Evolutionary conservation across 2,329 filamentous ascomycete genomes (phyloP).

Genomic region (Fusarium setosum): DNA sequence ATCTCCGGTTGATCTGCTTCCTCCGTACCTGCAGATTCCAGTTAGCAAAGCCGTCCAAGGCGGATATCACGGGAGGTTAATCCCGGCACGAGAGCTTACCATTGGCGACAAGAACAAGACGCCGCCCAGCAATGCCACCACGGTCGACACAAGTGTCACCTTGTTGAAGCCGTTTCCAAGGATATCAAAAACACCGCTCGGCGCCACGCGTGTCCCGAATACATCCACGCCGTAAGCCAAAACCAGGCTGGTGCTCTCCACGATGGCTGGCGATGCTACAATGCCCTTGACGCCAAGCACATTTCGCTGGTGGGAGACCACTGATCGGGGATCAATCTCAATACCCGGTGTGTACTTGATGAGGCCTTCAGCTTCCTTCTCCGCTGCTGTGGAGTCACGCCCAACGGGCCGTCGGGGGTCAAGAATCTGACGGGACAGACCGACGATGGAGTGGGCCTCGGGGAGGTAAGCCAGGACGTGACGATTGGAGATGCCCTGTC

Average conservation of each 20-base stretch:
- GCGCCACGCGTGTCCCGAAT: conserved; percentile 87
- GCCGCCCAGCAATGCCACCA: conserved; percentile 80
- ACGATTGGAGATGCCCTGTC: conserved; percentile 89
- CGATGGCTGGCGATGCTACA: conserved; percentile 78
- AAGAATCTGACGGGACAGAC: conserved; percentile 81
- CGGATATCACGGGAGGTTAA: neutral
- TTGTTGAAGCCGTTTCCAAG: conserved; percentile 95
- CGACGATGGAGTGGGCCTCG: conserved; percentile 78
- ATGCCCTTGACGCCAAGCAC: conserved; percentile 80
- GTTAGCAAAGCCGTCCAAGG: conserved; percentile 46
- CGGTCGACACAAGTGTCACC: conserved; percentile 83
- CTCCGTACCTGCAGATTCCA: conserved; percentile 59
- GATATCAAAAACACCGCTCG: conserved; percentile 91
- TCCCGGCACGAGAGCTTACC: conserved; percentile 67
- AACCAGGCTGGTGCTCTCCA: conserved; percentile 93
- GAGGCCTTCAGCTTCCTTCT: conserved; percentile 84
- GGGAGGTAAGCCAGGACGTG: conserved; percentile 85
- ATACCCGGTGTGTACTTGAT: conserved; percentile 79
- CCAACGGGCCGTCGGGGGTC: conserved; percentile 89
- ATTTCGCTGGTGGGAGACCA: conserved; percentile 85
- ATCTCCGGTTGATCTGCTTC: conserved; percentile 76
- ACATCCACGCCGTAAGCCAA: conserved; percentile 91
- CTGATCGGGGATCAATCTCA: conserved; percentile 84
- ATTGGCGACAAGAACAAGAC: conserved; percentile 85
- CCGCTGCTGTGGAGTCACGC: conserved; percentile 82